Conservation (phyloP, 2,329 filamentous ascomycete genomes). For the Fusarium sp. region DNA sequence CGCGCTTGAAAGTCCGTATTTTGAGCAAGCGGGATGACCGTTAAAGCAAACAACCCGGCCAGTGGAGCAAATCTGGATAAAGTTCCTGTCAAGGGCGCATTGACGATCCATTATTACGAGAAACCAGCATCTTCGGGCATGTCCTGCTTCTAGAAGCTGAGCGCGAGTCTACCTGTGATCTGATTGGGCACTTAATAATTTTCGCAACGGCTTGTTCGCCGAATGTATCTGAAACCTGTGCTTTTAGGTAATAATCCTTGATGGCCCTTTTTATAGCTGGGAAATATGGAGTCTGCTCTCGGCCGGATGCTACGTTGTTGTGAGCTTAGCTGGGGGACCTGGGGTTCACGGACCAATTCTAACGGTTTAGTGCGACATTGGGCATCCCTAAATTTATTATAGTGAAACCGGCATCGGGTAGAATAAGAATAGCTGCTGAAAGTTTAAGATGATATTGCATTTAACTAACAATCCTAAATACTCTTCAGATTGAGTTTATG, state of each 20-base stretch:
- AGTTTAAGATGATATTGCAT: no score
- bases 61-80: not conserved
- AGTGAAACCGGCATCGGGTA: no score
- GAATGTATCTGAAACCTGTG: conserved; percentile 6
- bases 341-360: not conserved
- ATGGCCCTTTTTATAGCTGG: conserved; percentile 12
- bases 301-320: not conserved
- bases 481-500: no score
- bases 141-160: conserved; percentile 9
- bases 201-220: not conserved
- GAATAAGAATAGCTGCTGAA: no score
- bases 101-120: conserved; percentile 11
- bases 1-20: not conserved
- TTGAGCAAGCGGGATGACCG: not conserved
- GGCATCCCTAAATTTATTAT: not conserved
- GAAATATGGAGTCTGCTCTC: not conserved
- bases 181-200: not conserved
- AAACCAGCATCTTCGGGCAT: not conserved
- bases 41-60: not conserved
- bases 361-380: not conserved
- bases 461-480: no score
- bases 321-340: not conserved
- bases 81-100: not conserved
- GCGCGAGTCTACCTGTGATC: not conserved
- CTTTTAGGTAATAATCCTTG: not conserved